Conservation (phyloP, 345 rosid genomes). For the Brassica cretica region DNA sequence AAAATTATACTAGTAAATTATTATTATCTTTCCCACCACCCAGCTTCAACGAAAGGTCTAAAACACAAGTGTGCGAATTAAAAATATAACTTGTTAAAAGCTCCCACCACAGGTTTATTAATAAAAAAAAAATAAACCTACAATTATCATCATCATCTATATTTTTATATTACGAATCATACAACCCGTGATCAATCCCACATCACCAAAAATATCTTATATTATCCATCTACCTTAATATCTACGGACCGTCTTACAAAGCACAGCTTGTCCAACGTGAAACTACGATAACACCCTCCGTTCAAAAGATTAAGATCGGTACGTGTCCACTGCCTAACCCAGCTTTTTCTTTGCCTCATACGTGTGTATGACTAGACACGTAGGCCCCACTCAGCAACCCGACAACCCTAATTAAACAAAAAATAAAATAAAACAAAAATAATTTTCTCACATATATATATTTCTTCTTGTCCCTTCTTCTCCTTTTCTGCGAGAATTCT, state of each 20-base stretch:
- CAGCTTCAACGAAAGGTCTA: too few relatives aligned
- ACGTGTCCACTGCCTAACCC: slow-evolving; percentile 35
- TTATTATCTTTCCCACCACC: too few relatives aligned
- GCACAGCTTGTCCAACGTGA: background rate
- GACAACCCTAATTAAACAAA: slow-evolving; percentile 30
- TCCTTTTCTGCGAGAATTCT: background rate
- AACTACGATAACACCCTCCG: slow-evolving; percentile 3
- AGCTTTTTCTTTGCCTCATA: slow-evolving; percentile 18
- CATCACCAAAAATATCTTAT: too few relatives aligned
- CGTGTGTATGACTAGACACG: slow-evolving; percentile 42
- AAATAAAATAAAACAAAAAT: background rate
- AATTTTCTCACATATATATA: background rate
- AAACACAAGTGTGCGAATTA: too few relatives aligned
- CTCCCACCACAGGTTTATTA: too few relatives aligned
- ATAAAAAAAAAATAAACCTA: too few relatives aligned
- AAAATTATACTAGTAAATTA: too few relatives aligned
- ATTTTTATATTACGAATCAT: too few relatives aligned
- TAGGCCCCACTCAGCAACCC: slow-evolving; percentile 30
- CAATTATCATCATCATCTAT: too few relatives aligned
- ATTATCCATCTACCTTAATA: too few relatives aligned
- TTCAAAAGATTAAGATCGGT: slow-evolving; percentile 20
- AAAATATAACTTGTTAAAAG: too few relatives aligned
- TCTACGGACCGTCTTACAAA: slow-evolving; percentile 15
- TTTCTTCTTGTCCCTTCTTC: background rate
- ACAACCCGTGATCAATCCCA: too few relatives aligned